These are phyloP conservation scores for Calonectria multiphialidica DNA, from an alignment of 2,329 filamentous ascomycete genomes.

Conservation along the genomic window DNA sequence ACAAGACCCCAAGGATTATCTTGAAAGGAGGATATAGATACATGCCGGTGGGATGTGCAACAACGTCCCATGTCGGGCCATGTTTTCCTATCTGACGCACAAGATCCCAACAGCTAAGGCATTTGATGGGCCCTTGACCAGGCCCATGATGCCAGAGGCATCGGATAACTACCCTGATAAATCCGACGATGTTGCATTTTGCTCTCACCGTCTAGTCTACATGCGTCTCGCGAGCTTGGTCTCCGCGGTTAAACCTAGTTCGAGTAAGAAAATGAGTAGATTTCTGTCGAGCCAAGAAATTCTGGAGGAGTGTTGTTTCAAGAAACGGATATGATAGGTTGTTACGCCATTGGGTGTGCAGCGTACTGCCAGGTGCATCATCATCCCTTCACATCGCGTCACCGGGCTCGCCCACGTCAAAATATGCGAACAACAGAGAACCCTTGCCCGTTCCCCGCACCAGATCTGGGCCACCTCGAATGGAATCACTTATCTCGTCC, in stretches of 20 bases:
- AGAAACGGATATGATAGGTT: slow-evolving; percentile 4
- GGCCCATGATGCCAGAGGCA: background rate
- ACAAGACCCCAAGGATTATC: background rate
- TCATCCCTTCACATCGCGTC: slow-evolving; percentile 20
- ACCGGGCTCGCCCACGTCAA: background rate
- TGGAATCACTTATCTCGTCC: background rate
- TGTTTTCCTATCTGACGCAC: background rate
- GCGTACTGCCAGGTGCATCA: slow-evolving; percentile 14
- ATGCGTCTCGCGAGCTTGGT: background rate
- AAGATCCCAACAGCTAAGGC: background rate
- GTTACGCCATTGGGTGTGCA: slow-evolving; percentile 13
- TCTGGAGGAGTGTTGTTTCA: background rate
- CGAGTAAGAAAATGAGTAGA: slow-evolving; percentile 1
- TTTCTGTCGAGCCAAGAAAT: slow-evolving; percentile 2
- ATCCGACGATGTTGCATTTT: slow-evolving; percentile 1
- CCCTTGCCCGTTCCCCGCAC: slow-evolving; percentile 2
- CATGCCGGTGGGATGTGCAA: slow-evolving; percentile 17
- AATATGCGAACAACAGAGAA: background rate
- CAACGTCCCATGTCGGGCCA: background rate
- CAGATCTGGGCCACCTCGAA: background rate
- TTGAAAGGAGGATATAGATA: background rate
- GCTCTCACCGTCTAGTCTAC: background rate
- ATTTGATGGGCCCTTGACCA: background rate
- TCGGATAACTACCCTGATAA: background rate
- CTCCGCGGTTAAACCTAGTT: background rate